These are phyloP conservation scores for Pleodorina starrii DNA, from an alignment of 139 green algal species.

Conservation along the genomic window DNA sequence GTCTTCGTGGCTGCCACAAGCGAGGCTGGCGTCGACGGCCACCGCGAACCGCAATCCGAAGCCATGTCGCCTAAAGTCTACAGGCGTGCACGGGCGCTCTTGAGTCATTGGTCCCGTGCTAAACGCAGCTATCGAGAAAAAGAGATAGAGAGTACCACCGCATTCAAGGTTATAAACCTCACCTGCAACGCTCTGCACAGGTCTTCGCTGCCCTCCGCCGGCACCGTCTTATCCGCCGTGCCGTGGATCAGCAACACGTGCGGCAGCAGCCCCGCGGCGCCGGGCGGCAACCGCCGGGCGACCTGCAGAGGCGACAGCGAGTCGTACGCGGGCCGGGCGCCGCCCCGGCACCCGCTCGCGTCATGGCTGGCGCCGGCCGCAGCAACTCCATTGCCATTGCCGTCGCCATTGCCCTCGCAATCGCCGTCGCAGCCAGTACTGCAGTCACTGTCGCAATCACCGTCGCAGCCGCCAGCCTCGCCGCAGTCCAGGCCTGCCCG, in stretches of 20 bases:
- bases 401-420: not conserved
- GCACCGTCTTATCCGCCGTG: constrained; percentile 84
- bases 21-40: no score
- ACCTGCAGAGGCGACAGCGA: constrained; percentile 78
- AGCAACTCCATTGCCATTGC: not conserved
- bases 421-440: not conserved
- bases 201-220: constrained; percentile 69
- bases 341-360: constrained; percentile 51
- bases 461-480: not conserved
- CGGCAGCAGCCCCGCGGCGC: constrained; percentile 58
- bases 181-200: constrained; percentile 75
- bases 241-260: constrained; percentile 87
- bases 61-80: no score
- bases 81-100: no score
- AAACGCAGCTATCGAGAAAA: no score
- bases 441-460: not conserved
- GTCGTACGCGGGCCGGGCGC: constrained; percentile 59
- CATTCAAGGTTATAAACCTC: no score
- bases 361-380: not conserved
- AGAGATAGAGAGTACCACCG: no score
- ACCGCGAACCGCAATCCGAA: no score
- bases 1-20: no score
- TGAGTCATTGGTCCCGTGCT: no score
- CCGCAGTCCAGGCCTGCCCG: not conserved
- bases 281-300: constrained; percentile 38